Conservation (phyloP, 2,329 filamentous ascomycete species). For the Botrytis squamosa region DNA sequence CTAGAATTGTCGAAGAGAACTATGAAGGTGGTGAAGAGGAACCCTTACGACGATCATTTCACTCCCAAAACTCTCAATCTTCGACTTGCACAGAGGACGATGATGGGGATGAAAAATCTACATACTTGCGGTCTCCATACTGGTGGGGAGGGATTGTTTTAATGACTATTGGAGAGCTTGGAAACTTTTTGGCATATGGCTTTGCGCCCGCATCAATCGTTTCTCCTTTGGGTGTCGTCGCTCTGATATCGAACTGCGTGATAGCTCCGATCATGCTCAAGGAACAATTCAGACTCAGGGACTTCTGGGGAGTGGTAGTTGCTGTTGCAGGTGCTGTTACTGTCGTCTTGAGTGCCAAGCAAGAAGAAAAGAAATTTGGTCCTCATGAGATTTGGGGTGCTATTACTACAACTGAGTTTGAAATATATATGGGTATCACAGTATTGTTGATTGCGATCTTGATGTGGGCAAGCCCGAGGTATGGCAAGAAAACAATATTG, state of each 20-base stretch:
- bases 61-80: slow-evolving; percentile 45
- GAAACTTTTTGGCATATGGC: slow-evolving; percentile 95
- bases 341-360: slow-evolving; percentile 87
- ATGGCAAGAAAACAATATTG: slow-evolving; percentile 82
- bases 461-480: slow-evolving; percentile 79
- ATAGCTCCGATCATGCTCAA: slow-evolving; percentile 94
- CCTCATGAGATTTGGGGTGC: slow-evolving; percentile 87
- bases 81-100: slow-evolving; percentile 42
- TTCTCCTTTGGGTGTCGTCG: slow-evolving; percentile 93
- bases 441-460: slow-evolving; percentile 69
- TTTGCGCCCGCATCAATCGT: slow-evolving; percentile 98
- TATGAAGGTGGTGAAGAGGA: slow-evolving; percentile 48
- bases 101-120: slow-evolving; percentile 45
- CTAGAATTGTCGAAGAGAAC: slow-evolving; percentile 11
- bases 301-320: slow-evolving; percentile 84
- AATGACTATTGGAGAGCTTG: slow-evolving; percentile 89
- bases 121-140: slow-evolving; percentile 86
- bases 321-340: slow-evolving; percentile 86
- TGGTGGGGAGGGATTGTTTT: slow-evolving; percentile 95
- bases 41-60: slow-evolving; percentile 52
- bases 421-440: slow-evolving; percentile 83
- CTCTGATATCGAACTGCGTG: slow-evolving; percentile 92
- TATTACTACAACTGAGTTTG: slow-evolving; percentile 85
- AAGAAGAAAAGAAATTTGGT: slow-evolving; percentile 85
- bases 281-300: slow-evolving; percentile 79